Percentiles rank a stretch among this genome's conserved stretches.
phyloP scores from a whole-genome alignment of 306 rosid genomes.

The Cucumis sativus region DNA sequence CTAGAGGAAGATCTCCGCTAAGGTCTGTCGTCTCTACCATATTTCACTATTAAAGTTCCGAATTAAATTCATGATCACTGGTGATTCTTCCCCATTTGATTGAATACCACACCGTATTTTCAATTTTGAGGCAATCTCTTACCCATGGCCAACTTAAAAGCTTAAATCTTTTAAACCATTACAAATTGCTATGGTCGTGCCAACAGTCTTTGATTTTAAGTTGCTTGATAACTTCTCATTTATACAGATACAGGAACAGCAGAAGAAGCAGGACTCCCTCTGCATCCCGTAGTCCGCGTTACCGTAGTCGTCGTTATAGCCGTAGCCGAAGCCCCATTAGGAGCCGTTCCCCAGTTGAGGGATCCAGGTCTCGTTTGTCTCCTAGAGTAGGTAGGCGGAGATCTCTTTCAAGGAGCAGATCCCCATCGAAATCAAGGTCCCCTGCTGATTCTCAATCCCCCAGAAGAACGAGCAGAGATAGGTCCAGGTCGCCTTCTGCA shows the following conservation, averaged over 20 bases:
- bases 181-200: background rate
- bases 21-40: conserved; percentile 35
- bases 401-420: conserved; percentile 49
- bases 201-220: background rate
- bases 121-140: background rate
- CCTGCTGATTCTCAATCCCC: conserved; percentile 51
- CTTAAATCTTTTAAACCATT: background rate
- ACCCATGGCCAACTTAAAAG: background rate
- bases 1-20: conserved; percentile 68
- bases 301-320: conserved; percentile 47
- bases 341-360: conserved; percentile 48
- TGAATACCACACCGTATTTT: background rate
- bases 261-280: conserved; percentile 81
- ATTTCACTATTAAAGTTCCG: background rate
- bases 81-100: background rate
- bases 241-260: conserved; percentile 62
- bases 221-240: background rate
- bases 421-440: conserved; percentile 46
- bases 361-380: conserved; percentile 35
- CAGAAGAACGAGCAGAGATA: conserved; percentile 23
- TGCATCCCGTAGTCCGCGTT: conserved; percentile 72
- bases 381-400: conserved; percentile 33
- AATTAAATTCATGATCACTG: background rate
- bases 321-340: conserved; percentile 47
- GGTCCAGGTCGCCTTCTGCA: conserved; percentile 51